phyloP scores from a whole-genome alignment of 495 filamentous ascomycete genomes.

The Trichodelitschia bisporula region DNA sequence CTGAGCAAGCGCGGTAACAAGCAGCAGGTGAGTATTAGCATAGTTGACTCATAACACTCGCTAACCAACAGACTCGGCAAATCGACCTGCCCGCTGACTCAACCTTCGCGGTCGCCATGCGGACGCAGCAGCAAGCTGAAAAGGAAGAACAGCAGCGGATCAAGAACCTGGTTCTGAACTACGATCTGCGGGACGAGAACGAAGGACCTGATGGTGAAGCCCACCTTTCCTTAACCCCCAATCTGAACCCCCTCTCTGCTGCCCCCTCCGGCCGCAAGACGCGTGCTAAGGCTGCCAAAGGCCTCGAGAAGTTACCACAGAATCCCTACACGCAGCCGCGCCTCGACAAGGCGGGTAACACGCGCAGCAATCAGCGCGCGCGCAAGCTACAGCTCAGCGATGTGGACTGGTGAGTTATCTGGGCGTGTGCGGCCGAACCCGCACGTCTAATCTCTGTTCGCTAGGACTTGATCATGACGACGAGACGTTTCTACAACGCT shows the following conservation, averaged over 20 bases:
- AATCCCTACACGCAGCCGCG: slow-evolving; percentile 12
- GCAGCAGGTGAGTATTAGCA: slow-evolving; percentile 41
- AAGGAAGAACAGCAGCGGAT: slow-evolving; percentile 93
- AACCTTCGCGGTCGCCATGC: slow-evolving; percentile 85
- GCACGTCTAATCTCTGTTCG: no score
- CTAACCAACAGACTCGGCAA: slow-evolving; percentile 50
- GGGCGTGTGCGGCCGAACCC: no score
- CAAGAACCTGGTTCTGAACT: slow-evolving; percentile 90
- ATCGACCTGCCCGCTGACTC: slow-evolving; percentile 91
- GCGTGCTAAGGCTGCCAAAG: background rate
- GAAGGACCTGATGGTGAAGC: slow-evolving; percentile 43
- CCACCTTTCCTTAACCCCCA: slow-evolving; percentile 1
- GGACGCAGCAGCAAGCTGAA: slow-evolving; percentile 79
- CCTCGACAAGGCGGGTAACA: slow-evolving; percentile 41
- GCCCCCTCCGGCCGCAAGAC: background rate
- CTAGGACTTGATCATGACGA: no score
- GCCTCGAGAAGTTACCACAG: background rate
- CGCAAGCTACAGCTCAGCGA: slow-evolving; percentile 87
- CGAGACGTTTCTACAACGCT: no score
- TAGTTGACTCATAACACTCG: no score
- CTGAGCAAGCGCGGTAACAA: slow-evolving; percentile 92
- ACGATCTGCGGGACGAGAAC: slow-evolving; percentile 62
- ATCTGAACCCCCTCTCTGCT: background rate
- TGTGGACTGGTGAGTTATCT: slow-evolving; percentile 98
- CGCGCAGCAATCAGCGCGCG: slow-evolving; percentile 55